Evolutionary conservation across 2,329 filamentous ascomycete species (phyloP).

Genomic region (Fusarium secorum): DNA sequence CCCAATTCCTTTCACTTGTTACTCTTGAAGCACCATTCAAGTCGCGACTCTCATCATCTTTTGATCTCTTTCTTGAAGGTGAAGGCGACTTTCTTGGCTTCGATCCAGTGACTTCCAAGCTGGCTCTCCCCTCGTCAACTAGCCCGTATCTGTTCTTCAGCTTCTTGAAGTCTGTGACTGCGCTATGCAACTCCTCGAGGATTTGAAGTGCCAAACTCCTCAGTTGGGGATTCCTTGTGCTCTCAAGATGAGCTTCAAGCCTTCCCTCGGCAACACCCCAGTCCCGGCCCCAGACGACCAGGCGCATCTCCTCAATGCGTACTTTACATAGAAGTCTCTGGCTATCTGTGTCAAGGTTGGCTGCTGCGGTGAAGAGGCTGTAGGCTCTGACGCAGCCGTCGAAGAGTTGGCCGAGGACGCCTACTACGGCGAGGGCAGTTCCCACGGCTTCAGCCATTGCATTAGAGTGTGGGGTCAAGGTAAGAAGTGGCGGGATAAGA

Average conservation of each 20-base stretch:
- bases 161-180: constrained; percentile 55
- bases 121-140: constrained; percentile 40
- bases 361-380: constrained; percentile 53
- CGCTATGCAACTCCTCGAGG: constrained; percentile 52
- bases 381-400: constrained; percentile 57
- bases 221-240: constrained; percentile 49
- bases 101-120: constrained; percentile 15
- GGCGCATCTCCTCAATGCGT: constrained; percentile 59
- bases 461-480: not conserved
- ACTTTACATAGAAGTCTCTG: constrained; percentile 57
- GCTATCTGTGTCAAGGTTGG: constrained; percentile 53
- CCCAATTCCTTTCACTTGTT: constrained; percentile 44
- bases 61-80: constrained; percentile 36
- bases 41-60: constrained; percentile 35
- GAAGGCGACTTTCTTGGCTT: constrained; percentile 30
- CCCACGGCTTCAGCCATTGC: constrained; percentile 51
- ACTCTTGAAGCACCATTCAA: constrained; percentile 27
- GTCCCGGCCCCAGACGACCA: constrained; percentile 57
- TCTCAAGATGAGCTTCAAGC: constrained; percentile 53
- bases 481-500: not conserved
- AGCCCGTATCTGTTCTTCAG: constrained; percentile 54
- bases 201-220: constrained; percentile 52
- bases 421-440: constrained; percentile 54
- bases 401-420: constrained; percentile 56
- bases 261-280: constrained; percentile 57